phyloP scores from a whole-genome alignment of 2,329 filamentous ascomycete genomes.

The Cercospora sojina region DNA sequence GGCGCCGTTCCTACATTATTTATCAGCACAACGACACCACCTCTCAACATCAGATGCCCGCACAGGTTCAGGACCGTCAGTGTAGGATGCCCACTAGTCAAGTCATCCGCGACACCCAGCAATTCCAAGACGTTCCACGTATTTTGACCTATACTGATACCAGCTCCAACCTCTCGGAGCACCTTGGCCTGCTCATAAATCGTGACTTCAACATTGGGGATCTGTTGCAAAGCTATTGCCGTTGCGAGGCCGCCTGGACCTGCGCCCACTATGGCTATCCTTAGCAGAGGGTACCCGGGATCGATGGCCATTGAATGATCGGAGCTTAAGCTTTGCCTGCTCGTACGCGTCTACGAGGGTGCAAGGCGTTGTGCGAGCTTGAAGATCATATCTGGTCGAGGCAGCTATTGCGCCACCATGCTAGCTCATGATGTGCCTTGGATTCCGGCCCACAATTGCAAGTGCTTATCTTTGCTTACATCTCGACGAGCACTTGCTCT shows the following conservation, averaged over 20 bases:
- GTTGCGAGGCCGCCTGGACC: conserved; percentile 40
- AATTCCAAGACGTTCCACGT: conserved; percentile 51
- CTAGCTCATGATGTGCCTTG: conserved; percentile 1
- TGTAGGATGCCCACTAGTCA: conserved; percentile 31
- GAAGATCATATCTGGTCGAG: neutral
- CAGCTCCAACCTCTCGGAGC: conserved; percentile 51
- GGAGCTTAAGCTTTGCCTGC: neutral
- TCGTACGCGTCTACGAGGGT: neutral
- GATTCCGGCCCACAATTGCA: neutral
- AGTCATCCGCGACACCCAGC: conserved; percentile 44
- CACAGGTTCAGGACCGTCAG: conserved; percentile 21
- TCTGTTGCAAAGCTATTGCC: conserved; percentile 47
- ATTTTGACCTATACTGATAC: conserved; percentile 49
- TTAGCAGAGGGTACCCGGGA: neutral
- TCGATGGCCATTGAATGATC: neutral
- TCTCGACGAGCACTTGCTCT: no score
- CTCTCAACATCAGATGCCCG: neutral
- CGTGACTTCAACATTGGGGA: conserved; percentile 45
- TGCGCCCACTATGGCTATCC: conserved; percentile 42
- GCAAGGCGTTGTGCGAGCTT: neutral
- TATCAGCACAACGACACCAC: neutral
- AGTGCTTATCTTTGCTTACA: neutral
- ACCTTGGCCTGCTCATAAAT: conserved; percentile 49
- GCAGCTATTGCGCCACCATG: conserved; percentile 8
- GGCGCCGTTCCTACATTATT: conserved; percentile 17